Evolutionary conservation across 148 eudicot species (phyloP).

Genomic region (Dianthus caryophyllus): DNA sequence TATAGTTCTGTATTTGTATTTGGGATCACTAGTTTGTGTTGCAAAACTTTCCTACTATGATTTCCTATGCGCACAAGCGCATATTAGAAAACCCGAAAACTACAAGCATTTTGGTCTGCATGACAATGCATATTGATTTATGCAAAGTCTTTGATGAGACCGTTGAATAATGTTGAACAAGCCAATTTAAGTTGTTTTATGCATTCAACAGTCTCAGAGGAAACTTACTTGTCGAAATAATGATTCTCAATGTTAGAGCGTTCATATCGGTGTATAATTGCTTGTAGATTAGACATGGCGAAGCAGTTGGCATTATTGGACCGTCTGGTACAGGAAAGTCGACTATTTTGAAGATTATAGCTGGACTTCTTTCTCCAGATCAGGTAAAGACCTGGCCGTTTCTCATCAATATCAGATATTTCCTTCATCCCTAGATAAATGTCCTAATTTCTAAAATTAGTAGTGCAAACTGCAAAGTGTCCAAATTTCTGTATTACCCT

Average conservation of each 20-base stretch:
- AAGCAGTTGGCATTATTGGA: slow-evolving; percentile 94
- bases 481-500: no score
- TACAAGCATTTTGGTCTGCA: not conserved
- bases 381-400: slow-evolving; percentile 39
- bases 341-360: slow-evolving; percentile 81
- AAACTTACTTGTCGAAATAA: not conserved
- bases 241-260: slow-evolving; percentile 1
- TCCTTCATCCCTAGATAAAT: not conserved
- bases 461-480: no score
- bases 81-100: no score
- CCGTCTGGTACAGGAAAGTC: slow-evolving; percentile 99
- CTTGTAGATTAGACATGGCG: slow-evolving; percentile 86
- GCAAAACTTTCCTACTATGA: not conserved
- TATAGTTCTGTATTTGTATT: no score
- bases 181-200: no score
- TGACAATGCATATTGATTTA: no score
- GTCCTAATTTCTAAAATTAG: no score
- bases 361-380: slow-evolving; percentile 95
- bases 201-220: no score
- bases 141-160: no score
- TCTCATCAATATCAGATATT: not conserved
- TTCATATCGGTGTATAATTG: slow-evolving; percentile 9
- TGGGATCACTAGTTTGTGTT: no score
- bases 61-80: no score
- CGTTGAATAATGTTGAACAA: no score